Evolutionary conservation across 2,329 filamentous ascomycete species (phyloP), one percentile per base, ranked within the genome.

Genomic region (Ceratocystis harringtonii): DNA sequence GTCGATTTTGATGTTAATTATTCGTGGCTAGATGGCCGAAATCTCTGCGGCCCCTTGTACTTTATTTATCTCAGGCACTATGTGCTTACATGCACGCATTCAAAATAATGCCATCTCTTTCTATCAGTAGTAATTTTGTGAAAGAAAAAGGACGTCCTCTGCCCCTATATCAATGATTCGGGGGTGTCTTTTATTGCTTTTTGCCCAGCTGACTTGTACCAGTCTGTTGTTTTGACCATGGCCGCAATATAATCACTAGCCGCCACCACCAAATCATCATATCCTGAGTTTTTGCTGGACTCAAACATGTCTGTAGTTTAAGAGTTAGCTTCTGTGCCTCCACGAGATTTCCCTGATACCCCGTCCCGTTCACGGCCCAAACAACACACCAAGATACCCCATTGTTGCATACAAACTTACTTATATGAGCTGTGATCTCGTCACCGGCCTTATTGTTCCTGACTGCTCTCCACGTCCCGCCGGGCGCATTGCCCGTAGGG

Each of bases 391-490:
- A 55, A 8, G 12, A 12, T 6, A 28, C 19, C 50, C 50, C 15
- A 15, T 58, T 17, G 4, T 32, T 52, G 48, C 48, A 45, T 6
- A 25, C 10, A 1, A 15, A 44, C 81, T 75, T 79, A 80, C 82
- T 78, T 78, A 86, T 89, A 75, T 97, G 94, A 32, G 92, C 92
- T 68, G 78, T 77, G 0, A 86, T 85, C 77, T 97, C 94, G 70
- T 95, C 90, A 10, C 76, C 78, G 0, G 88, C 90, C 70, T 83
- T 84, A 68, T 95, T 86, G 72, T 97, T 99, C 65, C 91, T 78
- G 3, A 84, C 86, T 71, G 84, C 81, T 68, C 80, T 79, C 87
- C 89, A 95, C 70, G 80, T 68, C 71, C 83, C 76, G 68, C 81
- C 75, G 5, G 70, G 68, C 65, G 75, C 68, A 68, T 77, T 76